These are phyloP conservation scores for Xylariales sp. DNA, from an alignment of 2,329 filamentous ascomycete genomes.

Conservation along the genomic window DNA sequence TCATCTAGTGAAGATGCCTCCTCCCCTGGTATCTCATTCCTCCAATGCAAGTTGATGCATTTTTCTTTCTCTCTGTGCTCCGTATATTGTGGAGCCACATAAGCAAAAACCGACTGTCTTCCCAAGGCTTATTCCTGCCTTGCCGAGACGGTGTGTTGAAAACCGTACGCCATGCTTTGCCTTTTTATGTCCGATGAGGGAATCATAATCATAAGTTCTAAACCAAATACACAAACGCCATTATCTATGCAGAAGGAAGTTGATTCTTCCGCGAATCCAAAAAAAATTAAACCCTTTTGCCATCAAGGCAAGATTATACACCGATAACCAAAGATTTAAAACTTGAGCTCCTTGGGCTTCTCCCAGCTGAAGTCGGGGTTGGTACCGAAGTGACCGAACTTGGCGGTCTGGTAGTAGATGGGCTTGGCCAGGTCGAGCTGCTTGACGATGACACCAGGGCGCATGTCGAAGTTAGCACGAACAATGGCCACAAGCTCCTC, in stretches of 20 bases:
- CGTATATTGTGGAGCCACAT: too few species aligned
- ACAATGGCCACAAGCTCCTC: conserved; percentile 96
- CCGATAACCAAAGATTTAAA: conserved; percentile 60
- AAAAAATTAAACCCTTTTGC: too few species aligned
- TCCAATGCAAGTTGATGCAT: too few species aligned
- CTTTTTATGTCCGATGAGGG: conserved; percentile 31
- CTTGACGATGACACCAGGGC: conserved; percentile 97
- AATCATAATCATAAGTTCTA: too few species aligned
- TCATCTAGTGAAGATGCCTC: too few species aligned
- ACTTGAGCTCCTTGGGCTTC: conserved; percentile 91
- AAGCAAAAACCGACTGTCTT: conserved; percentile 6
- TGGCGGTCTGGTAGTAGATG: conserved; percentile 97
- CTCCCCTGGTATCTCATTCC: too few species aligned
- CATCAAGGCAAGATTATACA: too few species aligned
- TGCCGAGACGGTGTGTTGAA: conserved; percentile 25
- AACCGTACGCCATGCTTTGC: conserved; percentile 33
- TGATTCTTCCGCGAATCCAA: conserved; percentile 35
- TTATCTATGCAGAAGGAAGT: conserved; percentile 35
- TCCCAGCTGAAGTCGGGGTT: conserved; percentile 98
- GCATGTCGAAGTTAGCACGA: conserved; percentile 92
- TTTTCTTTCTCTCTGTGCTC: too few species aligned
- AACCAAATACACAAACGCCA: conserved; percentile 28
- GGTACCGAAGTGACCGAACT: conserved; percentile 98
- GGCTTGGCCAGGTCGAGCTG: conserved; percentile 92
- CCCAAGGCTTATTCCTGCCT: conserved; percentile 8